These are phyloP conservation scores for Pseudozyma thailandica DNA, from an alignment of 1,284 basidiomycete species.

Conservation along the genomic window DNA sequence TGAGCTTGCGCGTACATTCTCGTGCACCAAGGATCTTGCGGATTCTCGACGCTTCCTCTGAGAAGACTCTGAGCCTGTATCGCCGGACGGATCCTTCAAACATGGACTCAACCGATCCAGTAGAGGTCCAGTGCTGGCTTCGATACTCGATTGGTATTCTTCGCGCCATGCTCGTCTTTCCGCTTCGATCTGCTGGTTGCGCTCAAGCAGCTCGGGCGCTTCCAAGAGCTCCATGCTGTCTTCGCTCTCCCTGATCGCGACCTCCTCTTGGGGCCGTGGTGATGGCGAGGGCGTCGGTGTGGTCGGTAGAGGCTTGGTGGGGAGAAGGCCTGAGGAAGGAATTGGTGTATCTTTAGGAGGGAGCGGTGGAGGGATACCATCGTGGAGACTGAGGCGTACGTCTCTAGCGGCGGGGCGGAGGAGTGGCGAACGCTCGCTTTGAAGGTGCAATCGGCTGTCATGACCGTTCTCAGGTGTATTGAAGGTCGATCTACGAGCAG, in stretches of 20 bases:
- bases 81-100: constrained; percentile 8
- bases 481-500: constrained; percentile 1
- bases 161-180: constrained; percentile 32
- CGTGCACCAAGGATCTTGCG: no score
- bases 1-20: background rate
- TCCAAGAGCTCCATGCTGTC: constrained; percentile 23
- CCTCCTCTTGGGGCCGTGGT: background rate
- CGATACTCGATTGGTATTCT: constrained; percentile 14
- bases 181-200: constrained; percentile 16
- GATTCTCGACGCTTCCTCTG: background rate
- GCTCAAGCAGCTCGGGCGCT: constrained; percentile 12
- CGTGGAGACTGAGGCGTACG: constrained; percentile 21
- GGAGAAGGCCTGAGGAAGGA: background rate
- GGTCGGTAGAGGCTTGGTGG: constrained; percentile 11
- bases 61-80: background rate
- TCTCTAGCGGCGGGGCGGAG: background rate
- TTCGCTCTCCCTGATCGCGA: background rate
- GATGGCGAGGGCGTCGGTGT: constrained; percentile 7
- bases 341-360: constrained; percentile 14
- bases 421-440: background rate
- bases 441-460: background rate
- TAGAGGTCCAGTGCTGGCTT: background rate
- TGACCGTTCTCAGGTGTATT: background rate
- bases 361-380: constrained; percentile 18
- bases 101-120: constrained; percentile 20